These are phyloP conservation scores for Carex myosuroides DNA, from an alignment of 176 grass and related monocot species.

Conservation along the genomic window DNA sequence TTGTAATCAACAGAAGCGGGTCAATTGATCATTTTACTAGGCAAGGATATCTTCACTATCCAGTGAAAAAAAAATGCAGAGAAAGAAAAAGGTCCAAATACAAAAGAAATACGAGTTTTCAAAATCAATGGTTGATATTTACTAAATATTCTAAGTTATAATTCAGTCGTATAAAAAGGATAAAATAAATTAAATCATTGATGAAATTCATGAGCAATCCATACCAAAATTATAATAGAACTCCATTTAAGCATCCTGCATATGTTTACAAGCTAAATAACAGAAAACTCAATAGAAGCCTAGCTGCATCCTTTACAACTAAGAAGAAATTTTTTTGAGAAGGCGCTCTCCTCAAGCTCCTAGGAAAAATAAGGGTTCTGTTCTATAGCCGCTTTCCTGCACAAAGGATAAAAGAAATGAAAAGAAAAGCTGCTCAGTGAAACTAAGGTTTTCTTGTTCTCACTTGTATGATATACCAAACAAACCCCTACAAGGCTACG, in stretches of 20 bases:
- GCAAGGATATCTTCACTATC: background rate
- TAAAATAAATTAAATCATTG: background rate
- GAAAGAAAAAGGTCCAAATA: background rate
- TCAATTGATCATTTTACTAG: background rate
- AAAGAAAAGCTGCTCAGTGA: background rate
- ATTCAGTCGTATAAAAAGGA: background rate
- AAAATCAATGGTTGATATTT: background rate
- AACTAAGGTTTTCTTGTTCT: background rate
- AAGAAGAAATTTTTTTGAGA: background rate
- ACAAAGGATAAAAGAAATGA: background rate
- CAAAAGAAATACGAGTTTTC: background rate
- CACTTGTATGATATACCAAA: background rate
- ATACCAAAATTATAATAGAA: background rate
- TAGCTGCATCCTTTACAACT: slow-evolving; percentile 1
- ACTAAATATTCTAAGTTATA: background rate
- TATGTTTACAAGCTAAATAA: slow-evolving; percentile 1
- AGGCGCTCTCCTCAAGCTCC: background rate
- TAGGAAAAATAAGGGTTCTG: background rate
- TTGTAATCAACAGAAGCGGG: background rate
- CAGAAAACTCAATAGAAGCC: background rate
- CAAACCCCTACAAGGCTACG: background rate
- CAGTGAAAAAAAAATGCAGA: background rate
- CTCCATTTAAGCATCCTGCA: background rate
- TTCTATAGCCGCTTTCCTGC: background rate
- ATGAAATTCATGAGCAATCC: background rate